Evolutionary conservation across 2,329 filamentous ascomycete species (phyloP).

Genomic region (Fusarium caatingaense): DNA sequence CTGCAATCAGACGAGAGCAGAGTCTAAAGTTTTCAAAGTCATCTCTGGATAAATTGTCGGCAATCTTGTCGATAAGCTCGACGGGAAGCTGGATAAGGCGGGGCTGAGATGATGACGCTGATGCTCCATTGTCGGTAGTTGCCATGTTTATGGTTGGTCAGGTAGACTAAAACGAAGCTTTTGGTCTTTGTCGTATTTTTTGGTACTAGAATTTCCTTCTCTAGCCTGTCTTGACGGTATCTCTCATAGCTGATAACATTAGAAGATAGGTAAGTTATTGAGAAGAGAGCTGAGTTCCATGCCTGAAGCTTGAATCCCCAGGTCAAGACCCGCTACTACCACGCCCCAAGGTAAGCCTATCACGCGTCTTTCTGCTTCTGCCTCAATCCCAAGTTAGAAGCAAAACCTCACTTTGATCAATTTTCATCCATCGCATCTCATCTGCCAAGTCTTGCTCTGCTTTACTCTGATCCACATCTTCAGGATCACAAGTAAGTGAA

Average conservation of each 20-base stretch:
- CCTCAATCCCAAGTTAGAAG: not conserved
- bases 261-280: not conserved
- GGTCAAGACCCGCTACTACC: not conserved
- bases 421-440: constrained; percentile 11
- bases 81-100: constrained; percentile 46
- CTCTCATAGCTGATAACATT: not conserved
- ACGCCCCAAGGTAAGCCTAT: constrained; percentile 16
- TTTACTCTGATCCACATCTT: not conserved
- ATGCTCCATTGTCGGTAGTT: not conserved
- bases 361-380: constrained; percentile 7
- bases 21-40: constrained; percentile 57
- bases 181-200: not conserved
- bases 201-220: not conserved
- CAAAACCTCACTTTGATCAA: constrained; percentile 6
- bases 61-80: constrained; percentile 58
- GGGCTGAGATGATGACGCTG: constrained; percentile 11
- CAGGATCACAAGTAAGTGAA: not conserved
- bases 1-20: constrained; percentile 5
- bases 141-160: constrained; percentile 2
- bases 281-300: not conserved
- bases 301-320: not conserved
- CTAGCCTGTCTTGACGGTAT: not conserved
- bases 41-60: constrained; percentile 53
- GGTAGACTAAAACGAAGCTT: not conserved
- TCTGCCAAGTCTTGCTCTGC: not conserved